Conservation (phyloP, 305 asterid species). For the Fraxinus latifolia region DNA sequence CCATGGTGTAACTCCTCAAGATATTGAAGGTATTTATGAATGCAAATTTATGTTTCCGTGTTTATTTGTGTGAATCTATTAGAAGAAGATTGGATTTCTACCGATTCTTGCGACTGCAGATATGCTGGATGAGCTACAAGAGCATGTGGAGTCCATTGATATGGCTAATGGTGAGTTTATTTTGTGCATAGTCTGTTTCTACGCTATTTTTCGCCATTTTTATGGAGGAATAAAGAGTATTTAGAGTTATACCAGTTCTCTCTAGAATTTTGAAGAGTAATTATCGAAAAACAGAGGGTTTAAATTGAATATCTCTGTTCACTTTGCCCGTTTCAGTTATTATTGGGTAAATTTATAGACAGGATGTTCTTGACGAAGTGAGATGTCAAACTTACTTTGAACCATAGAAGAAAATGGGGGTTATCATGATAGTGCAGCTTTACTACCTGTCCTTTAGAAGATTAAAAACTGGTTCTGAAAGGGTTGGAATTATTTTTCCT, state of each 20-base stretch:
- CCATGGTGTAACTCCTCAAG: constrained; percentile 81
- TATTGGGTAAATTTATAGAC: not conserved
- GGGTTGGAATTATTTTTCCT: too few relatives aligned
- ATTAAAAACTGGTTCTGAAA: too few relatives aligned
- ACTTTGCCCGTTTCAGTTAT: not conserved
- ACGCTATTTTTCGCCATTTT: not conserved
- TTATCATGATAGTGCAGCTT: not conserved
- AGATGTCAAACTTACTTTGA: not conserved
- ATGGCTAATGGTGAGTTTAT: constrained; percentile 83
- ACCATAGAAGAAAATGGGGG: not conserved
- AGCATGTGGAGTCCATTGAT: constrained; percentile 89
- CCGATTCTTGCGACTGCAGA: constrained; percentile 31
- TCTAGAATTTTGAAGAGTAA: not conserved
- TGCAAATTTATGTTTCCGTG: not conserved
- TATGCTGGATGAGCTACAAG: constrained; percentile 90
- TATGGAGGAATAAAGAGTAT: not conserved
- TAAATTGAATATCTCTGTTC: not conserved
- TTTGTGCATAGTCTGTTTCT: not conserved
- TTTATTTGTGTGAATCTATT: not conserved
- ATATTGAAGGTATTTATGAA: constrained; percentile 60
- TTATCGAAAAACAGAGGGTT: not conserved
- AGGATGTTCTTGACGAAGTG: not conserved
- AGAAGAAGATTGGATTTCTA: not conserved
- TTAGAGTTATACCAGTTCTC: too few relatives aligned
- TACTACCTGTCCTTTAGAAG: not conserved